phyloP scores from a whole-genome alignment of 2,329 filamentous ascomycete genomes.

The Diaporthe humulicola region DNA sequence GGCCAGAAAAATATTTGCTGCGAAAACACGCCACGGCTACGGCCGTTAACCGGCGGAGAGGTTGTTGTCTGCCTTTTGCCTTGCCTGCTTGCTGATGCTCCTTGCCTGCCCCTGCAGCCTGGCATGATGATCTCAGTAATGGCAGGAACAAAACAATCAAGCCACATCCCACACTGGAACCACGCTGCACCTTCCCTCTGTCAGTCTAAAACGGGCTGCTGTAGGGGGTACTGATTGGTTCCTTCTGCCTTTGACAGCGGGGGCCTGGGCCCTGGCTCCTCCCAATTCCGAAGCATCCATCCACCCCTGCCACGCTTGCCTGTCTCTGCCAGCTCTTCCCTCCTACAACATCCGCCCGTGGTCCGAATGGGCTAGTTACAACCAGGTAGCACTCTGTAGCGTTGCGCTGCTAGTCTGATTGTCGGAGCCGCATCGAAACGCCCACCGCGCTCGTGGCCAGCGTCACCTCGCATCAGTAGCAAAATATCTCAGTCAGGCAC shows the following conservation, averaged over 20 bases:
- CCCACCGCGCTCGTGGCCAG: background rate
- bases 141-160: background rate
- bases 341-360: slow-evolving; percentile 16
- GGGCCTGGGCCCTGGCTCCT: background rate
- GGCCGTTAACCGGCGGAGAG: slow-evolving; percentile 13
- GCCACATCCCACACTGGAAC: slow-evolving; percentile 28
- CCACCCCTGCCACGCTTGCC: background rate
- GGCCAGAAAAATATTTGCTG: slow-evolving; percentile 8
- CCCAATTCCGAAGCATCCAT: slow-evolving; percentile 22
- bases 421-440: slow-evolving; percentile 29
- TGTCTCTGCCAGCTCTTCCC: background rate
- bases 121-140: slow-evolving; percentile 6
- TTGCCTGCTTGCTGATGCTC: background rate
- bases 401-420: slow-evolving; percentile 6
- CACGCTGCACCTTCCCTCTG: slow-evolving; percentile 13
- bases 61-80: background rate
- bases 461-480: background rate
- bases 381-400: too few species aligned
- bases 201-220: slow-evolving; percentile 32
- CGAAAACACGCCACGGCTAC: slow-evolving; percentile 35
- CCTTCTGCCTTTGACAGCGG: background rate
- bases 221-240: slow-evolving; percentile 29
- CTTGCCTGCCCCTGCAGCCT: background rate
- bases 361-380: background rate
- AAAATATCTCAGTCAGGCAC: background rate